Conservation (phyloP, 345 rosid species). For the Raphanus raphanistrum region DNA sequence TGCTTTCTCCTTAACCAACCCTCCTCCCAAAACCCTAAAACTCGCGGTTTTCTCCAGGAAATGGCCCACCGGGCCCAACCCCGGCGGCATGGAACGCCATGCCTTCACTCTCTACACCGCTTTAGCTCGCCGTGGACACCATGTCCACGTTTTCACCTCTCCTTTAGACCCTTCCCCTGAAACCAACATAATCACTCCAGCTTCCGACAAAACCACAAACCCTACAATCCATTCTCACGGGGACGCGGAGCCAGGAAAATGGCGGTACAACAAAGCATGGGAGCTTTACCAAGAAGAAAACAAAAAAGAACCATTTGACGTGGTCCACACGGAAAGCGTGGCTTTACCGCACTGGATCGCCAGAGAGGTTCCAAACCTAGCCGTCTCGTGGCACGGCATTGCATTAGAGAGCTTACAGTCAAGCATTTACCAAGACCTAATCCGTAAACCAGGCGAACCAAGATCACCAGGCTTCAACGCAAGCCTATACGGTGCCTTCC, state of each 20-base stretch:
- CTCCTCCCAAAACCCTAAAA: conserved; percentile 46
- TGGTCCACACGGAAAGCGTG: conserved; percentile 87
- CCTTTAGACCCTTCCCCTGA: conserved; percentile 44
- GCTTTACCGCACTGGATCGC: conserved; percentile 85
- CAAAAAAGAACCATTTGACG: conserved; percentile 58
- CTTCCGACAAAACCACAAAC: background rate
- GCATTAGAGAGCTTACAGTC: conserved; percentile 88
- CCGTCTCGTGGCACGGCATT: conserved; percentile 93
- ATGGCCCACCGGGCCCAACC: conserved; percentile 77
- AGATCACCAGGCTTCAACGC: conserved; percentile 53
- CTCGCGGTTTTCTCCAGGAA: conserved; percentile 90
- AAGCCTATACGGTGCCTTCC: conserved; percentile 56
- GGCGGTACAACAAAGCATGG: conserved; percentile 86
- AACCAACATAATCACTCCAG: conserved; percentile 4
- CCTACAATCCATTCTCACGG: conserved; percentile 70
- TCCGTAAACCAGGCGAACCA: conserved; percentile 62
- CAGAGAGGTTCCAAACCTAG: conserved; percentile 59
- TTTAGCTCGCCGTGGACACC: conserved; percentile 78
- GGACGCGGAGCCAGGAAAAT: conserved; percentile 72
- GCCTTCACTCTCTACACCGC: conserved; percentile 79
- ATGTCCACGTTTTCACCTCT: conserved; percentile 81
- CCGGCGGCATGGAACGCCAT: conserved; percentile 97
- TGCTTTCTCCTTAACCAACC: conserved; percentile 34
- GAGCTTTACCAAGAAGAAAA: conserved; percentile 72
- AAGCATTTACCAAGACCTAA: conserved; percentile 71